phyloP scores from a whole-genome alignment of 306 rosid species.

The Purshia tridentata region DNA sequence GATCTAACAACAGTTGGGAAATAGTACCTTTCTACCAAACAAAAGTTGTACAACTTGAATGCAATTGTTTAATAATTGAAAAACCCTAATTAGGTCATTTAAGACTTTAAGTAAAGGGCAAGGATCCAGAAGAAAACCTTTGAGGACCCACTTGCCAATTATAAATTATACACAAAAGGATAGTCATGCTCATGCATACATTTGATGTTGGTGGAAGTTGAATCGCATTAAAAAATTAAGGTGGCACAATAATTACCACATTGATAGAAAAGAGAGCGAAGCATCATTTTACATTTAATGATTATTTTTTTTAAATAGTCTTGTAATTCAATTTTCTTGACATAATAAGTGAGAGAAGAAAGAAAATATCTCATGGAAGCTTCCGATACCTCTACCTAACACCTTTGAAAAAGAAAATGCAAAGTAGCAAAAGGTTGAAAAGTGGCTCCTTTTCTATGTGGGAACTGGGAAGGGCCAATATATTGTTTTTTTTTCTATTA shows the following conservation, averaged over 20 bases:
- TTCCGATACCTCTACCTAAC: conserved; percentile 52
- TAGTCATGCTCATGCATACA: conserved; percentile 14
- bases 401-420: conserved; percentile 41
- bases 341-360: background rate
- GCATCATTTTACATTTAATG: conserved; percentile 12
- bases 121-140: conserved; percentile 15
- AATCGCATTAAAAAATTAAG: conserved; percentile 28
- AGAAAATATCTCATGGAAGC: conserved; percentile 44
- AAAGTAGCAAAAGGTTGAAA: conserved; percentile 29
- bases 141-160: background rate
- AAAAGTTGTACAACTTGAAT: background rate
- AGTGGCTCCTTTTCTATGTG: conserved; percentile 20
- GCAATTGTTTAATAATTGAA: conserved; percentile 17
- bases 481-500: background rate
- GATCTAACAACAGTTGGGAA: conserved; percentile 24
- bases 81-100: conserved; percentile 12
- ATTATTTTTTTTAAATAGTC: background rate
- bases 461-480: conserved; percentile 27
- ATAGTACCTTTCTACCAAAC: conserved; percentile 27
- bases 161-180: too few relatives aligned
- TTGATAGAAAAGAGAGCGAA: conserved; percentile 18
- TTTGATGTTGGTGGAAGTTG: conserved; percentile 45
- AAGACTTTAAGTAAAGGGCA: conserved; percentile 11
- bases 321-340: background rate
- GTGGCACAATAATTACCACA: conserved; percentile 31